Conservation (phyloP, 441 rosid species). For the Gossypium schwendimanii region DNA sequence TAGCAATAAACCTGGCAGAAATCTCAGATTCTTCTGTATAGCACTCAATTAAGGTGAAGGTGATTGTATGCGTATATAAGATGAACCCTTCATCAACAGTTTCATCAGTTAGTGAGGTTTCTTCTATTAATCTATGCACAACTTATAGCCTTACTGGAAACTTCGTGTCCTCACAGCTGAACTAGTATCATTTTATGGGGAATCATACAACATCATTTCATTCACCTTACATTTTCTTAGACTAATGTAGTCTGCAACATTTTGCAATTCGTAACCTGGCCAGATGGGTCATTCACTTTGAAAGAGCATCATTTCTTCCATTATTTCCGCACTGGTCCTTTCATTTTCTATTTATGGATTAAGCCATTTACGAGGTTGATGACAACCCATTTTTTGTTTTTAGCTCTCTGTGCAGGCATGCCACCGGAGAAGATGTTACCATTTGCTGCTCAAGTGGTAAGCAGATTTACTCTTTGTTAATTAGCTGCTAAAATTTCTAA, state of each 20-base stretch:
- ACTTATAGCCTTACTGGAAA: background rate
- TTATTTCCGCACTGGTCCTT: background rate
- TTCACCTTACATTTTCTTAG: background rate
- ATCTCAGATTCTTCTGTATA: background rate
- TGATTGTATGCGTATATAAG: background rate
- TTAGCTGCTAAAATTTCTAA: background rate
- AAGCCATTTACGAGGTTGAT: background rate
- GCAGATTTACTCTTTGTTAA: background rate
- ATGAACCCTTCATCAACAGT: background rate
- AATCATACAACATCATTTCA: background rate
- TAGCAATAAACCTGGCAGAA: background rate
- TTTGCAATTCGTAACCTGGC: background rate
- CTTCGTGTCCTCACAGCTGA: background rate
- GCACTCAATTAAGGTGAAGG: background rate
- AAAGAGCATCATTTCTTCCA: background rate
- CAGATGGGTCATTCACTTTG: background rate
- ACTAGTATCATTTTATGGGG: background rate
- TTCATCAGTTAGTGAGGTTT: background rate
- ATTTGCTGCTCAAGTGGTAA: constrained; percentile 80
- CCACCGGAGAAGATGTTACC: constrained; percentile 74
- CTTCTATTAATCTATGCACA: background rate
- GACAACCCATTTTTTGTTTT: background rate
- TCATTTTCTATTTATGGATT: background rate
- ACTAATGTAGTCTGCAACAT: background rate
- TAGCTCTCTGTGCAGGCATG: constrained; percentile 63